Percentiles rank a stretch among this genome's conserved stretches.
Evolutionary conservation across 2,329 filamentous ascomycete genomes (phyloP).

Genomic region (Verticillium zaregamsianum): DNA sequence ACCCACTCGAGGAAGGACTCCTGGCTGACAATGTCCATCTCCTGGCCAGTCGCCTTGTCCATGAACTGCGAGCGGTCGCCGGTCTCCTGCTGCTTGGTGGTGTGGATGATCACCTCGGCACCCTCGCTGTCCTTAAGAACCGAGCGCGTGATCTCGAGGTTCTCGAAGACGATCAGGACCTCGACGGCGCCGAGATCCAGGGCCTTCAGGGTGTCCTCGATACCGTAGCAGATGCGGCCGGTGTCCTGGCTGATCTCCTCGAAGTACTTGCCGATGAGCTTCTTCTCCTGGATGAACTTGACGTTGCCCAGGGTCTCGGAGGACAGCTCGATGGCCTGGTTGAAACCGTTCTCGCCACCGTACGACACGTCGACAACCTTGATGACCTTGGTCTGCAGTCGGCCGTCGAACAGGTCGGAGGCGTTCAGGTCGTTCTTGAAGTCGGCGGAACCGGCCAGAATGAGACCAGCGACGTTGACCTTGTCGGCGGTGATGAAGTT

Average conservation of each 20-base stretch:
- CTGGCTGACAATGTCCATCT: slow-evolving; percentile 91
- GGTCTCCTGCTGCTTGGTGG: slow-evolving; percentile 78
- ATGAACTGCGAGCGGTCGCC: slow-evolving; percentile 77
- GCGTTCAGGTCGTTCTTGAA: slow-evolving; percentile 99
- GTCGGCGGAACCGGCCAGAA: slow-evolving; percentile 94
- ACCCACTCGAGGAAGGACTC: slow-evolving; percentile 99
- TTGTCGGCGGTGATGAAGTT: slow-evolving; percentile 99
- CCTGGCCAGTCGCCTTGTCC: slow-evolving; percentile 92
- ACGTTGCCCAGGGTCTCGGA: slow-evolving; percentile 96
- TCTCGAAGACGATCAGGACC: slow-evolving; percentile 94
- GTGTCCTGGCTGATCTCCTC: slow-evolving; percentile 98
- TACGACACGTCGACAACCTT: slow-evolving; percentile 99
- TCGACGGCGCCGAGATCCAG: slow-evolving; percentile 94
- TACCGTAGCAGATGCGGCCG: slow-evolving; percentile 94
- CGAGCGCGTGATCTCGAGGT: slow-evolving; percentile 92
- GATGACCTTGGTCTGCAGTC: slow-evolving; percentile 92
- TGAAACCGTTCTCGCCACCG: slow-evolving; percentile 98
- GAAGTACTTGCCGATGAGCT: slow-evolving; percentile 97
- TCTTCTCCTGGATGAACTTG: slow-evolving; percentile 99
- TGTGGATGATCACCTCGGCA: slow-evolving; percentile 72
- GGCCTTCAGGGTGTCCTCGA: slow-evolving; percentile 96
- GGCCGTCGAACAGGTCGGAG: slow-evolving; percentile 94
- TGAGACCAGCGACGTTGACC: slow-evolving; percentile 93
- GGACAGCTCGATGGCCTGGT: slow-evolving; percentile 95
- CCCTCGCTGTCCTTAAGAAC: slow-evolving; percentile 76